These are phyloP conservation scores for Endoconidiophora laricicola DNA, from an alignment of 2,329 filamentous ascomycete genomes.

Conservation along the genomic window DNA sequence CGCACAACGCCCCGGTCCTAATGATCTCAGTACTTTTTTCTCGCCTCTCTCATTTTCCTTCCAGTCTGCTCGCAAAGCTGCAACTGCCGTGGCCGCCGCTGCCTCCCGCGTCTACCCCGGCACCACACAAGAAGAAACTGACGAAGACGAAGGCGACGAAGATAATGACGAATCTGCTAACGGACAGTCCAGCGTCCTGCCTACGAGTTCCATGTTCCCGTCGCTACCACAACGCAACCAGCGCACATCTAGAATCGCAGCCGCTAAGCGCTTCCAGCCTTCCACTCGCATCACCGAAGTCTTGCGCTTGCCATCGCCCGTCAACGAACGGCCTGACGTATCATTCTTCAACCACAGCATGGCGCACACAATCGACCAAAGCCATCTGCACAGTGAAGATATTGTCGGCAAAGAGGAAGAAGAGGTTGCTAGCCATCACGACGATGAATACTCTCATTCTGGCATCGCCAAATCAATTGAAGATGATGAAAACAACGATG, in stretches of 20 bases:
- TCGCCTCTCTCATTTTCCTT: slow-evolving; percentile 29
- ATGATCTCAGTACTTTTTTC: slow-evolving; percentile 39
- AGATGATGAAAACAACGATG: slow-evolving; percentile 1
- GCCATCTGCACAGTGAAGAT: slow-evolving; percentile 3
- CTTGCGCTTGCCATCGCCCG: not conserved
- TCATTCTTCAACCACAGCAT: slow-evolving; percentile 10
- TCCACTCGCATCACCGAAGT: not conserved
- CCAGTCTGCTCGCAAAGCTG: slow-evolving; percentile 11
- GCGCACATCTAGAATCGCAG: not conserved
- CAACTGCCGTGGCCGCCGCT: slow-evolving; percentile 9
- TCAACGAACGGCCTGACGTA: slow-evolving; percentile 3
- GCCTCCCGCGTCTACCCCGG: slow-evolving; percentile 6
- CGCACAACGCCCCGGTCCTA: slow-evolving; percentile 16
- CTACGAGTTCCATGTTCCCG: slow-evolving; percentile 26
- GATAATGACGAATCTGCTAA: slow-evolving; percentile 4
- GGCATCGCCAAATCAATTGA: slow-evolving; percentile 2
- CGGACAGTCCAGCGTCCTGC: slow-evolving; percentile 14
- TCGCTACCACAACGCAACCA: slow-evolving; percentile 17
- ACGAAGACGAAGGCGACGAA: not conserved
- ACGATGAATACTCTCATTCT: not conserved
- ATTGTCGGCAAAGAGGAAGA: not conserved
- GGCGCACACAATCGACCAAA: slow-evolving; percentile 12
- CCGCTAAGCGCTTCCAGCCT: not conserved
- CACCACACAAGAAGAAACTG: slow-evolving; percentile 3
- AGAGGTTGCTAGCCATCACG: not conserved